Evolutionary conservation across 805 yeast species (phyloP), one percentile per base, ranked within the genome.

Genomic region (Kuraishia ogatae): DNA sequence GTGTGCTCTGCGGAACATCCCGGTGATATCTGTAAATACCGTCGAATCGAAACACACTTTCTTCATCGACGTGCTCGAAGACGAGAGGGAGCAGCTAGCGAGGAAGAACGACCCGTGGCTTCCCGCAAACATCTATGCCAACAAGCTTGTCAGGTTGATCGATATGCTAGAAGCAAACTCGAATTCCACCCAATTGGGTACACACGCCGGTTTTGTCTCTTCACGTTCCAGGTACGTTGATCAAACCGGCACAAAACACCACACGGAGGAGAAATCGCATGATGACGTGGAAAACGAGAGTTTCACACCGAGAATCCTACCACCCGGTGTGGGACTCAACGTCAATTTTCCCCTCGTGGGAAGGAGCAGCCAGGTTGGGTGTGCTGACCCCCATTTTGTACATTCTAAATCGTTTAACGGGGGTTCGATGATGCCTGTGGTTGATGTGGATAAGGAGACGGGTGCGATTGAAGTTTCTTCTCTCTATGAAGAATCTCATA

Each of bases 341-440:
- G 75, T 79, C 52, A 79, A 79, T 63, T 67, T 76, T 61, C 81
- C 82, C 52, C 51, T 57, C 47, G 79, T 76, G 47, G 73, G 75
- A 21, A 57, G 69, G 51, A 71, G 68, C 54, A 59, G 71, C 3
- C 50, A 59, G 22, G 59, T 60, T 2, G 58, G 61, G 5, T 80
- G 84, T 66, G 55, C 62, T 46, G 66, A 67, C 56, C 81, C 81
- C 54, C 63, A 64, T 26, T 80, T 70, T 59, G 71, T 73, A 35
- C 72, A 68, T 59, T 66, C 83, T 10, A 76, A 83, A 66, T 58
- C 80, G 43, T 63, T 76, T 15, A 83, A 84, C 22, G 62, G 63
- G 39, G 62, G 60, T 50, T 60, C 62, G 52, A 58, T 57, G 52
- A 56, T 61, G 3, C 64, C 64, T 7, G 47, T 63, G 2, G 46